Conservation (phyloP, 2,329 filamentous ascomycete genomes). For the Talaromyces sp. region DNA sequence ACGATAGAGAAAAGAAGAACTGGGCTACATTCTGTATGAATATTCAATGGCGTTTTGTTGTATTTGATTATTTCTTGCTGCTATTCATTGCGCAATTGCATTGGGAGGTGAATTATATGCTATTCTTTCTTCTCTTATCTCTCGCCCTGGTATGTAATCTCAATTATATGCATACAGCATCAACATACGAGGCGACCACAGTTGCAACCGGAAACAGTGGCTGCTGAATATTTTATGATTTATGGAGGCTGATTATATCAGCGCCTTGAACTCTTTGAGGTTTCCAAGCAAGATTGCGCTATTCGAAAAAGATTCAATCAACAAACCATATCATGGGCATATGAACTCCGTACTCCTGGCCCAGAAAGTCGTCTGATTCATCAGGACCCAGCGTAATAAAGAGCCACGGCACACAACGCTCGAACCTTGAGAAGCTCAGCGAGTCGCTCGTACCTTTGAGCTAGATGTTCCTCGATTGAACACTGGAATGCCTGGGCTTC, state of each 20-base stretch:
- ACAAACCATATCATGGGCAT: neutral
- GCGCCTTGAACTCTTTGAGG: neutral
- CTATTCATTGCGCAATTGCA: slow-evolving; percentile 3
- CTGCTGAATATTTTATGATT: neutral
- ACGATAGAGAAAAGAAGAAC: neutral
- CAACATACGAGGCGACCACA: neutral
- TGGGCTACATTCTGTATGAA: neutral
- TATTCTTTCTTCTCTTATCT: neutral
- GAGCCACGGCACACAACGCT: neutral
- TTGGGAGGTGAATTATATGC: slow-evolving; percentile 9
- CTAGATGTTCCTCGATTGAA: neutral
- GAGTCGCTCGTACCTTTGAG: neutral
- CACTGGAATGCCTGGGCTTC: neutral
- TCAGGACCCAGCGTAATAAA: neutral
- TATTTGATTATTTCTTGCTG: neutral
- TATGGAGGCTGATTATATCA: neutral
- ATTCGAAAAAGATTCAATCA: neutral
- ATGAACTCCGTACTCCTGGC: neutral
- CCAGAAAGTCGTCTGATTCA: neutral
- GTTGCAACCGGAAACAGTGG: neutral
- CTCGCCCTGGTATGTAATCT: neutral
- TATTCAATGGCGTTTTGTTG: neutral
- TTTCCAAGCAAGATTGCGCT: neutral
- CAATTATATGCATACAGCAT: neutral
- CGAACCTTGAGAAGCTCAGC: neutral